Evolutionary conservation across 2,329 filamentous ascomycete species (phyloP).

Genomic region (Nectriaceae sp.): DNA sequence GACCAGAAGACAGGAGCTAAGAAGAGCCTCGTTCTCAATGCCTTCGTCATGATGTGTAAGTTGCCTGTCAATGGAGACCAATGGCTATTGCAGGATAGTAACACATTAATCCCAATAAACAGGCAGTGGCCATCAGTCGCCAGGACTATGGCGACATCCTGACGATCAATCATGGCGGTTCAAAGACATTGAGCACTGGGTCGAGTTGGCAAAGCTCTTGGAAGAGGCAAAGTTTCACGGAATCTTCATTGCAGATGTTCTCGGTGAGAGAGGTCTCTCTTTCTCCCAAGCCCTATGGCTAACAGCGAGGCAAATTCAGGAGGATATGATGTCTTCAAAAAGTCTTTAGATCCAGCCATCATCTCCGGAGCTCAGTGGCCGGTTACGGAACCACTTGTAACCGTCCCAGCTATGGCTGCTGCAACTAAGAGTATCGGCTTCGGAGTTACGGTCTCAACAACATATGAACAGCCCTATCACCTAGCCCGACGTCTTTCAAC

Average conservation of each 20-base stretch:
- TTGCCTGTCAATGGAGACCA: not conserved
- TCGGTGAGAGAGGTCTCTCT: slow-evolving; percentile 39
- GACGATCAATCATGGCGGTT: slow-evolving; percentile 64
- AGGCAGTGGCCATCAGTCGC: slow-evolving; percentile 49
- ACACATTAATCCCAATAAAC: not conserved
- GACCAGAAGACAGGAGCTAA: slow-evolving; percentile 23
- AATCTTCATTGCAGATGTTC: slow-evolving; percentile 68
- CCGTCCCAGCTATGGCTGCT: slow-evolving; percentile 70
- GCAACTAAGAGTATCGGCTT: slow-evolving; percentile 69
- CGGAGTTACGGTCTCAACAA: slow-evolving; percentile 69
- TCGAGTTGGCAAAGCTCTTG: slow-evolving; percentile 58
- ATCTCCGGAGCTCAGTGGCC: slow-evolving; percentile 69
- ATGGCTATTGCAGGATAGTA: too few species aligned
- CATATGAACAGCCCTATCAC: slow-evolving; percentile 72
- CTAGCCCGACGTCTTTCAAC: slow-evolving; percentile 66
- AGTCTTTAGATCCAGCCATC: slow-evolving; percentile 59
- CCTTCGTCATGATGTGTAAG: slow-evolving; percentile 44
- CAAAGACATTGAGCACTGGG: slow-evolving; percentile 62
- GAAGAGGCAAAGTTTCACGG: slow-evolving; percentile 65
- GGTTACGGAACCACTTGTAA: slow-evolving; percentile 66
- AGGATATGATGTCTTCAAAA: slow-evolving; percentile 71
- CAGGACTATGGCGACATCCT: slow-evolving; percentile 60
- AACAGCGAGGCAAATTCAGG: slow-evolving; percentile 44
- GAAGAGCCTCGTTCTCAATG: slow-evolving; percentile 45
- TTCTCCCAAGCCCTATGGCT: too few species aligned